Evolutionary conservation across 2,329 filamentous ascomycete genomes (phyloP), one percentile per base, ranked within the genome.

Genomic region (Oidium heveae): DNA sequence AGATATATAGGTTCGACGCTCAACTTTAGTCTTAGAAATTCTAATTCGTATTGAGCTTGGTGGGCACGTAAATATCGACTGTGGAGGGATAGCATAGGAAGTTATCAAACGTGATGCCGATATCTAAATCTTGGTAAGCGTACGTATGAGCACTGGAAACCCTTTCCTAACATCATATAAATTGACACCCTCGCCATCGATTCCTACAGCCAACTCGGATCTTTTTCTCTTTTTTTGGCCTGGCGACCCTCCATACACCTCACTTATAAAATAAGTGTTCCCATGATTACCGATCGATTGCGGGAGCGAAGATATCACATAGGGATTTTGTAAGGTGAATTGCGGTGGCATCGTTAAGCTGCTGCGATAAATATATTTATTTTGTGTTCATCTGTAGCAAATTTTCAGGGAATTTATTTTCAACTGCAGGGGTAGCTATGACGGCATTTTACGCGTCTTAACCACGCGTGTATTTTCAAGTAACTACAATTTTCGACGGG

Each of bases 71-170:
- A 82, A 79, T 53, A 71, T 72, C 54, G 79, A 74, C 64, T 80
- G 76, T 1, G 79, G 79, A 28, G 79, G 75, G 57, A 82, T 74
- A 22, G 79, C 77, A 63, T 82, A 82, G 1, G 79, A 82, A 7
- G 78, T 81, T 60, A 82, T 72, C 57, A 81, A 68, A 57, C 74
- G 71, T 6, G 77, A 75, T 3, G 76, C 74, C 3, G 77, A 71
- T 49, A 81, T 70, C 79, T 82, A 58, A 56, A 33, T 33, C 46
- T 57, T n/a, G 6, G 10, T 51, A 13, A 51, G 47, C 32, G 16
- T 34, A 15, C 16, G 8, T 32, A 32, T 33, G 12, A 5, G 10
- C 28, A 34, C 6, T 9, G 8, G 18, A 15, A 12, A 8, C 4
- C 16, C n/a, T 47, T 54, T 36, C 33, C 75, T 61, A 61, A 79